Evolutionary conservation across 306 rosid species (phyloP), one percentile per base, ranked within the genome.

Genomic region (Hippophae gyantsensis): DNA sequence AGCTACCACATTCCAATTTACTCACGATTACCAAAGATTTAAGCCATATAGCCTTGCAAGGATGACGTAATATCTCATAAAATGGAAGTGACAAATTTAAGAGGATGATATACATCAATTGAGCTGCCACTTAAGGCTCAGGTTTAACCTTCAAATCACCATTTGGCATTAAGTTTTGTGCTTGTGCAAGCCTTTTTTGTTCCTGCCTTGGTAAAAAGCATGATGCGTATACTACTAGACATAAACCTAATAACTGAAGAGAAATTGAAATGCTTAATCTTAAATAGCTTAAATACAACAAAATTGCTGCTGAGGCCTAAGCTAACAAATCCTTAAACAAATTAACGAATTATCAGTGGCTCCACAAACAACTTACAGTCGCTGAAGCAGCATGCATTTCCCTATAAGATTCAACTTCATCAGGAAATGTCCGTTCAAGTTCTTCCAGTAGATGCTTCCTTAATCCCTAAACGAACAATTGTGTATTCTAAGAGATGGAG

Each of bases 341-440:
- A 56, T 56, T 48, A 58, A 52, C 42, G 45, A 57, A 45, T 8
- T 40, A 63, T 8, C 13, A 57, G 42, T 48, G 52, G 46, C 38
- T 32, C 38, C 38, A 32, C 57, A 47, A 43, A 61, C 38, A 64
- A 81, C 94, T 76, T 84, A 87, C 98, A 42, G 89, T 89, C 57
- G 99, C 95, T 60, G 99, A 76, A 53, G 90, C 84, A 56, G 97
- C 93, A 54, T 97, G 99, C 12, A 73, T 82, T 66, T 88, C 93
- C 71, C 96, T 86, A 44, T 79, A 92, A 26, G 72, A 72, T 75
- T 88, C 95, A 43, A 88, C 90, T 67, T 88, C 95, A 54, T 70
- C 84, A 42, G 96, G 95, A 79, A 92, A 92, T 54, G 83, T 71
- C 68, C 76, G 88, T 68, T 86, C 96, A 62, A 92, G 78, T 79